Evolutionary conservation across 2,329 filamentous ascomycete species (phyloP).

Genomic region (Juglanconis juglandina): DNA sequence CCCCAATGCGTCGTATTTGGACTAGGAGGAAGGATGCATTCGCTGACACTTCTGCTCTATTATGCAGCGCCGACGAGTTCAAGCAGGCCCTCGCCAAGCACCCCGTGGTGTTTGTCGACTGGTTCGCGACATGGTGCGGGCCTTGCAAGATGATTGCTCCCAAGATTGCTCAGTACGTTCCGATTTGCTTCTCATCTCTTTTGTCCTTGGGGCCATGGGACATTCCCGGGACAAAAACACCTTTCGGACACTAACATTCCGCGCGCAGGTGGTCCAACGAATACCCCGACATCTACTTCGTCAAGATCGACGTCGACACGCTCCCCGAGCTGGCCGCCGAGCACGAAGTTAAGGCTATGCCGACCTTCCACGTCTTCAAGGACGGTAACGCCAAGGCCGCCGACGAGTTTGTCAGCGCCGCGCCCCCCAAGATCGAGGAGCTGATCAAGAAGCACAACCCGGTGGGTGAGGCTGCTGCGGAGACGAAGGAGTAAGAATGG

Average conservation of each 20-base stretch:
- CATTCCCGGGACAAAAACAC: not conserved
- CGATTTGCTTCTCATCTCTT: conserved; percentile 4
- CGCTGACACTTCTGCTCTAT: not conserved
- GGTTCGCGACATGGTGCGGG: conserved; percentile 87
- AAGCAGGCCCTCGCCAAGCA: conserved; percentile 36
- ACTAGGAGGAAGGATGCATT: not conserved
- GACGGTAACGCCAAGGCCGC: conserved; percentile 71
- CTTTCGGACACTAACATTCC: not conserved
- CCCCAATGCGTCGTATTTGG: not conserved
- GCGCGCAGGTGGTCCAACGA: conserved; percentile 54
- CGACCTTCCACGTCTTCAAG: conserved; percentile 85
- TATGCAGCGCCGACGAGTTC: conserved; percentile 25
- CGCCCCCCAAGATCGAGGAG: conserved; percentile 62
- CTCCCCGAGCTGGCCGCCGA: conserved; percentile 71
- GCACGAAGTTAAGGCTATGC: conserved; percentile 84
- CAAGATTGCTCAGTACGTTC: conserved; percentile 60
- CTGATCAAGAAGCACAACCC: conserved; percentile 30
- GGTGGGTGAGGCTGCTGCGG: conserved; percentile 4
- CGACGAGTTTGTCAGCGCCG: conserved; percentile 74
- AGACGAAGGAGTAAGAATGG: conserved; percentile 16
- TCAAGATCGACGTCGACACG: conserved; percentile 89
- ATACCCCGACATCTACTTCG: conserved; percentile 61
- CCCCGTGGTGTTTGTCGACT: conserved; percentile 72
- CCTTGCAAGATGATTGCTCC: conserved; percentile 92
- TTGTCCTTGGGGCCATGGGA: too few relatives aligned